Base-by-base conservation (phyloP, 129 eudicot genomes). In the Kitagawia praeruptora region DNA sequence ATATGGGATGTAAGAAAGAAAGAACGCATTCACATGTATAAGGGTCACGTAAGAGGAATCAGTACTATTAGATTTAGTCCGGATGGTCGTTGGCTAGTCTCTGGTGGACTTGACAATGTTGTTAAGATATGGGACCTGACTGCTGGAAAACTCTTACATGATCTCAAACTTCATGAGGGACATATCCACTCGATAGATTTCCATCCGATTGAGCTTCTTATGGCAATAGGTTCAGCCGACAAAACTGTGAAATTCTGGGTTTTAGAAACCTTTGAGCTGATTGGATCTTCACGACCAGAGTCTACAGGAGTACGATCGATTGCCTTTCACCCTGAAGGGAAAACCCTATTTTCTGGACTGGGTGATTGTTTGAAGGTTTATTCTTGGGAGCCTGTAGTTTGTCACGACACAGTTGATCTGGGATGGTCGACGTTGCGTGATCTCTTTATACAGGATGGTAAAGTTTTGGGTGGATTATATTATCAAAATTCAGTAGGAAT, bases 121-220 rank as follows among this genome's bases (percentile, higher is more conserved):
- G 96, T 94, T n/a, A 94, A 92, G 97, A 88, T 91, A 73, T 92
- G 98, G 98, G 97, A 91, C 88, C 89, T 91, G 34, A 94, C 98
- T 38, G 98, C 96, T 83, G 98, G 97, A 86, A 91, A 90, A 84
- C 93, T 88, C 56, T 86, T 94, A 81, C 98, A 94, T 61, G 98
- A 91, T 80, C 90, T 94, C 75, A 91, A 89, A 82, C 85, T 86
- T 80, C 97, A 94, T 72, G 97, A 94, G 75, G 98, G 97, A 46
- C 97, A 86, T 84, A 86, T 94, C 77, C 90, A 88, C 27, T 87
- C 98, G 5, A 81, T 94, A 81, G 97, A 90, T 82, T 94, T 91
- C 51, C 98, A 94, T 82, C 98, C 98, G 16, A 85, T 90, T 48
- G 97, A 94, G 88, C 92, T 94, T 87, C 96, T 94, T 79, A 78